A percentile compares a stretch with the other conserved stretches of the same genome.
Evolutionary conservation across 1,284 basidiomycete species (phyloP).

Genomic region (Vanrija sp.): DNA sequence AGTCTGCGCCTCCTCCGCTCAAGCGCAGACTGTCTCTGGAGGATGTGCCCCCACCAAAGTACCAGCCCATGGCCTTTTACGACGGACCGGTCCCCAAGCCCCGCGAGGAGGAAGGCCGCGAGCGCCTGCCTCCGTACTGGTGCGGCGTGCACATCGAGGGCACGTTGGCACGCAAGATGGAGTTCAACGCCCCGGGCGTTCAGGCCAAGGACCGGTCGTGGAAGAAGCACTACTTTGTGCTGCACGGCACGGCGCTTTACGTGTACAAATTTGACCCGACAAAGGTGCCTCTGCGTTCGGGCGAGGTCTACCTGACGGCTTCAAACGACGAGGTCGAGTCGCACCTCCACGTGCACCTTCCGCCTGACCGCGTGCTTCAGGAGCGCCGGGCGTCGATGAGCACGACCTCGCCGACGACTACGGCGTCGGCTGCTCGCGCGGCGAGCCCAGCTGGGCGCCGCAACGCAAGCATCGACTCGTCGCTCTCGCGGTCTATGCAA

Average conservation of each 20-base stretch:
- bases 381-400: conserved; percentile 29
- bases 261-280: conserved; percentile 68
- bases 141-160: conserved; percentile 77
- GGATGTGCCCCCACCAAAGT: conserved; percentile 45
- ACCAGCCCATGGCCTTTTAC: conserved; percentile 23
- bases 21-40: conserved; percentile 50
- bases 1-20: conserved; percentile 13
- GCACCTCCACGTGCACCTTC: conserved; percentile 48
- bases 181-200: conserved; percentile 78
- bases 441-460: no score
- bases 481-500: neutral
- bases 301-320: conserved; percentile 15
- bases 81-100: conserved; percentile 33
- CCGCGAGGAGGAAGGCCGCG: conserved; percentile 69
- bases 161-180: conserved; percentile 87
- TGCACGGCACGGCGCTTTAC: conserved; percentile 85
- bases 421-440: neutral
- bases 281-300: conserved; percentile 43
- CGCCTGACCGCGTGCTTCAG: conserved; percentile 26
- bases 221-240: conserved; percentile 79
- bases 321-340: conserved; percentile 38
- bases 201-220: conserved; percentile 89
- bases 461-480: neutral
- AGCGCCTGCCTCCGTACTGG: conserved; percentile 74
- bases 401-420: neutral